Percentiles rank a stretch among this genome's conserved stretches.
Conservation (phyloP, 2,329 filamentous ascomycete species). For the Cladosporium sp. region DNA sequence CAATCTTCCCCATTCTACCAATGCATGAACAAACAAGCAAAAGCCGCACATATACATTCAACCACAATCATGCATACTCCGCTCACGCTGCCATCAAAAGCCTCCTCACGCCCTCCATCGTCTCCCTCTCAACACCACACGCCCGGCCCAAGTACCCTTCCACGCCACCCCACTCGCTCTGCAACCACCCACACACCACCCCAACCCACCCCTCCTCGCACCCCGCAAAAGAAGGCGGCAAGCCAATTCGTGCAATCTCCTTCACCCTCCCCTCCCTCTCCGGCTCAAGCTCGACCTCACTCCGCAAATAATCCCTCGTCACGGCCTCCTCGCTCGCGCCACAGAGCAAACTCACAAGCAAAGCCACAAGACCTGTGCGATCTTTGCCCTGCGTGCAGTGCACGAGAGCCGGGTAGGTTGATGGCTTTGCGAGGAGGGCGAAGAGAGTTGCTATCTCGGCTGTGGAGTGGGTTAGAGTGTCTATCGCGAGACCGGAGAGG, state of each 20-base stretch:
- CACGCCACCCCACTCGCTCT: constrained; percentile 61
- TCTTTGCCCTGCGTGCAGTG: constrained; percentile 93
- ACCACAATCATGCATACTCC: neutral
- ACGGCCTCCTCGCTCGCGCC: constrained; percentile 57
- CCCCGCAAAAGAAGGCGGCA: constrained; percentile 68
- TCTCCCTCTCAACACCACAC: constrained; percentile 50
- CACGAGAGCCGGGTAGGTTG: constrained; percentile 61
- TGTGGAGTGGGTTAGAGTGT: constrained; percentile 65
- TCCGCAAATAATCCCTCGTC: constrained; percentile 67
- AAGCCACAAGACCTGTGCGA: constrained; percentile 67
- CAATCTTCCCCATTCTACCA: too few relatives aligned
- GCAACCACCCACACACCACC: constrained; percentile 55
- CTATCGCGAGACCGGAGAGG: constrained; percentile 64
- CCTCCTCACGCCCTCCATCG: constrained; percentile 30
- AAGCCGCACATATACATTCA: neutral
- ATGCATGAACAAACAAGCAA: too few relatives aligned
- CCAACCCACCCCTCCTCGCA: constrained; percentile 63
- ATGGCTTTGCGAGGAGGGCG: constrained; percentile 43
- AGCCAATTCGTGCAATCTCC: constrained; percentile 67
- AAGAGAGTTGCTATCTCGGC: constrained; percentile 57
- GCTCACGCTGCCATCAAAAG: constrained; percentile 20
- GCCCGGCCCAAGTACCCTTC: constrained; percentile 56
- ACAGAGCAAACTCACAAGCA: constrained; percentile 64
- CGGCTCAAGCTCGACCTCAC: constrained; percentile 54
- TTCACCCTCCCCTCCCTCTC: constrained; percentile 61